Evolutionary conservation across 2,329 filamentous ascomycete species (phyloP).

Genomic region (Pseudohalonectria lignicola): DNA sequence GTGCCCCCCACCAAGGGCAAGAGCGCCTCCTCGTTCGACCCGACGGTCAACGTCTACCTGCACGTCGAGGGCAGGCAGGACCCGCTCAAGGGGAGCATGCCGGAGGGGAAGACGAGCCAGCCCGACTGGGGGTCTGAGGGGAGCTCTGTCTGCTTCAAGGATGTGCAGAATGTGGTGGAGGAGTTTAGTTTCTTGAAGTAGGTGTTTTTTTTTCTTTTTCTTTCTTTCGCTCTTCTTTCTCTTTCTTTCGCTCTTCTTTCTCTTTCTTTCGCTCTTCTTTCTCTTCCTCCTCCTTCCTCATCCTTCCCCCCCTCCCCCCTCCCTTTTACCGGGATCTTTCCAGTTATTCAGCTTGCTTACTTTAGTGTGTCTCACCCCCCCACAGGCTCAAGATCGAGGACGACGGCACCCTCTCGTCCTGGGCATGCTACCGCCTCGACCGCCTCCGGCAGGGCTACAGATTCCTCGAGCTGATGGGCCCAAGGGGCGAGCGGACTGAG

Average conservation of each 20-base stretch:
- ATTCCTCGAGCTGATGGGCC: slow-evolving; percentile 38
- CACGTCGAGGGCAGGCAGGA: slow-evolving; percentile 38
- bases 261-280: not conserved
- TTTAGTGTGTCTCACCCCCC: not conserved
- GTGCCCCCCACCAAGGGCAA: slow-evolving; percentile 35
- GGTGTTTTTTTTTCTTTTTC: slow-evolving; percentile 19
- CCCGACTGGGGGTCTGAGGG: slow-evolving; percentile 49
- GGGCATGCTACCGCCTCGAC: slow-evolving; percentile 50
- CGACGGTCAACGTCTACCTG: slow-evolving; percentile 68
- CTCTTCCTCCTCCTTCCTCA: not conserved
- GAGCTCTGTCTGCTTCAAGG: slow-evolving; percentile 46
- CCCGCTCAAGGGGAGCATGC: slow-evolving; percentile 45
- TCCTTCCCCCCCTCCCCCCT: not conserved
- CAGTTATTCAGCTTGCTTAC: not conserved
- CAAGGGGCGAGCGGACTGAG: slow-evolving; percentile 28
- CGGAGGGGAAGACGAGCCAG: slow-evolving; percentile 40
- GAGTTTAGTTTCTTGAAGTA: slow-evolving; percentile 65
- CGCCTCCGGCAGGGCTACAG: slow-evolving; percentile 44
- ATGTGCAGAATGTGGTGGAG: slow-evolving; percentile 49
- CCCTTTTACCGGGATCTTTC: not conserved
- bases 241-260: not conserved
- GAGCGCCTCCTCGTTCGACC: slow-evolving; percentile 43
- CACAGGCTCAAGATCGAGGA: slow-evolving; percentile 44
- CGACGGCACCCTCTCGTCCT: slow-evolving; percentile 33
- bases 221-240: slow-evolving; percentile 3